Percentiles rank a stretch among this genome's conserved stretches.
These are phyloP conservation scores for Fusarium bactridioides DNA, from an alignment of 2,329 filamentous ascomycete species.

Conservation along the genomic window DNA sequence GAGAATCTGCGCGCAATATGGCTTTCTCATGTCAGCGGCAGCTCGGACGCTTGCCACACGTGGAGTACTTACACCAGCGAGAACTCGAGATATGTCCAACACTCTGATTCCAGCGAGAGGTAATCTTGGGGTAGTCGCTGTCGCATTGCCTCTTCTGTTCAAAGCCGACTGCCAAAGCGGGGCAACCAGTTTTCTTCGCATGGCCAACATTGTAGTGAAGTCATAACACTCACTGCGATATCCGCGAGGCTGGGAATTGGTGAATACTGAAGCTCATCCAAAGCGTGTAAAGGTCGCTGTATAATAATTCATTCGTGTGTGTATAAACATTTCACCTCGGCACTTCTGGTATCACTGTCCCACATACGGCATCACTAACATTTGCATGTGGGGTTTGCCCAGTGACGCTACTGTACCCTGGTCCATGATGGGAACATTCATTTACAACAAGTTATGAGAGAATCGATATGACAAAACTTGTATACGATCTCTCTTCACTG, in stretches of 20 bases:
- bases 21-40: conserved; percentile 57
- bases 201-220: accelerated
- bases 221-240: not conserved
- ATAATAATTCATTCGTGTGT: accelerated
- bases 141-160: not conserved
- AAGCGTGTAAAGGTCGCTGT: not conserved
- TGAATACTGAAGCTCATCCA: accelerated
- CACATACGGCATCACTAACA: not conserved
- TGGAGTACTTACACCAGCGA: conserved; percentile 74
- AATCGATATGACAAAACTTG: too few species aligned
- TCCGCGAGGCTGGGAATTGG: not conserved
- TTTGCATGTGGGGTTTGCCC: not conserved
- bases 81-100: conserved; percentile 56
- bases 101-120: not conserved
- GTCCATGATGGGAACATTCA: not conserved
- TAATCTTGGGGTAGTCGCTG: not conserved
- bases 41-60: not conserved
- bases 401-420: not conserved
- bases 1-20: conserved; percentile 95
- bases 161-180: not conserved
- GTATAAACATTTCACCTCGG: not conserved
- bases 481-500: too few species aligned
- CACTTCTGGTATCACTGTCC: not conserved
- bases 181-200: not conserved
- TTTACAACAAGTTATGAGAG: not conserved